A percentile compares a stretch with the other conserved stretches of the same genome.
phyloP scores from a whole-genome alignment of 2,329 filamentous ascomycete genomes.

The Orbilia javanica region DNA sequence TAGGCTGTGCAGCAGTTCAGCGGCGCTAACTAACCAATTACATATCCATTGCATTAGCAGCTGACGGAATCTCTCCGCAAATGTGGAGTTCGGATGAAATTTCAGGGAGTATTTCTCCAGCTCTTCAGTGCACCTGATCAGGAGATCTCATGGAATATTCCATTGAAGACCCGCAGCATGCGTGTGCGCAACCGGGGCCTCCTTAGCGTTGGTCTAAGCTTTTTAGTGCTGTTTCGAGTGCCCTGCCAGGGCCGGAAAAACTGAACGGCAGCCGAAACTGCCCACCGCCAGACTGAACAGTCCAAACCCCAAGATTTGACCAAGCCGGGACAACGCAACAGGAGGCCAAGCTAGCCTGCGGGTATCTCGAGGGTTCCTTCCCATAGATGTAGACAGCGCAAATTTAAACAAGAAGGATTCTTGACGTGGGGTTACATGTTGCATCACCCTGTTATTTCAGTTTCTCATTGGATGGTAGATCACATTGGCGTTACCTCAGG shows the following conservation, averaged over 20 bases:
- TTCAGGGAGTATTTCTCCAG: slow-evolving; percentile 36
- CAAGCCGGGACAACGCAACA: slow-evolving; percentile 47
- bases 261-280: slow-evolving; percentile 53
- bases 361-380: slow-evolving; percentile 1
- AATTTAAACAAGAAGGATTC: background rate
- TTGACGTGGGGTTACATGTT: slow-evolving; percentile 23
- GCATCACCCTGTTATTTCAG: slow-evolving; percentile 37
- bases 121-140: slow-evolving; percentile 37
- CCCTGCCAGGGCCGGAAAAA: slow-evolving; percentile 55
- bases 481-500: background rate
- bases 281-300: slow-evolving; percentile 26
- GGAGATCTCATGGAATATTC: slow-evolving; percentile 57
- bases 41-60: background rate
- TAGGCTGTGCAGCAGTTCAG: slow-evolving; percentile 1
- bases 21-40: background rate
- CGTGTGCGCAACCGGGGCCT: background rate
- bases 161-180: slow-evolving; percentile 19
- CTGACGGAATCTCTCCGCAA: slow-evolving; percentile 33
- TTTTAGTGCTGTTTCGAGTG: slow-evolving; percentile 54
- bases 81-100: slow-evolving; percentile 51
- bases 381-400: background rate
- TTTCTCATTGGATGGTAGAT: background rate
- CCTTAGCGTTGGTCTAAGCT: slow-evolving; percentile 38
- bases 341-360: background rate
- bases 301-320: slow-evolving; percentile 40